These are phyloP conservation scores for Penicillium bialowiezense DNA, from an alignment of 495 filamentous ascomycete species.

Conservation along the genomic window DNA sequence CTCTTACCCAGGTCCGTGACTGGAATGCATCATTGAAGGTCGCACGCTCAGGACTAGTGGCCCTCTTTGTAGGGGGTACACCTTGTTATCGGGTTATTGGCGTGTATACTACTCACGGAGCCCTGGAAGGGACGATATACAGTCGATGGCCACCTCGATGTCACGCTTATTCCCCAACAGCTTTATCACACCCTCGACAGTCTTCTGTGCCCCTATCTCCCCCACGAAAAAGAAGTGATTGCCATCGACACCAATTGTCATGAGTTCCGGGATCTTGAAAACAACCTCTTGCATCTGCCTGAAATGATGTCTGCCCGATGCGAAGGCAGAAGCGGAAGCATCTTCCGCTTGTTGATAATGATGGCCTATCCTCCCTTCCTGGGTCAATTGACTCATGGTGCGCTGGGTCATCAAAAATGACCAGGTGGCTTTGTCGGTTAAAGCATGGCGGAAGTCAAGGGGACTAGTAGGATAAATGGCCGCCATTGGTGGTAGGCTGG, in stretches of 20 bases:
- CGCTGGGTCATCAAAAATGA: background rate
- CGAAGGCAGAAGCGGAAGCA: background rate
- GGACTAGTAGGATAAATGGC: background rate
- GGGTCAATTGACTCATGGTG: background rate
- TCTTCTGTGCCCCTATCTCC: conserved; percentile 6
- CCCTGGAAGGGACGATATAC: no score
- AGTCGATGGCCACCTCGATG: background rate
- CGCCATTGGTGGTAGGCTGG: conserved; percentile 1
- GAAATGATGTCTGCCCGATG: background rate
- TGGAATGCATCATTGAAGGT: no score
- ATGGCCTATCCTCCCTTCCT: background rate
- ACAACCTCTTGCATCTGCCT: conserved; percentile 5
- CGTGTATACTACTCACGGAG: no score
- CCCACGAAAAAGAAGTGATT: conserved; percentile 18
- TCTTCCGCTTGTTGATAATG: background rate
- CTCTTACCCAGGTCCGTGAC: no score
- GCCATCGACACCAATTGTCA: conserved; percentile 2
- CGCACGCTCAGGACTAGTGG: no score
- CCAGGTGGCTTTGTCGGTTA: conserved; percentile 4
- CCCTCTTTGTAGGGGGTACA: no score
- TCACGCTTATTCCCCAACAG: background rate
- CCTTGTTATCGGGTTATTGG: no score
- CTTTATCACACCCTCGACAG: background rate
- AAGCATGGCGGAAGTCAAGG: background rate
- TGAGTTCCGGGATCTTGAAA: background rate